Base-by-base conservation (phyloP, 169 alveolate genomes). In the Plasmodium billcollinsi region DNA sequence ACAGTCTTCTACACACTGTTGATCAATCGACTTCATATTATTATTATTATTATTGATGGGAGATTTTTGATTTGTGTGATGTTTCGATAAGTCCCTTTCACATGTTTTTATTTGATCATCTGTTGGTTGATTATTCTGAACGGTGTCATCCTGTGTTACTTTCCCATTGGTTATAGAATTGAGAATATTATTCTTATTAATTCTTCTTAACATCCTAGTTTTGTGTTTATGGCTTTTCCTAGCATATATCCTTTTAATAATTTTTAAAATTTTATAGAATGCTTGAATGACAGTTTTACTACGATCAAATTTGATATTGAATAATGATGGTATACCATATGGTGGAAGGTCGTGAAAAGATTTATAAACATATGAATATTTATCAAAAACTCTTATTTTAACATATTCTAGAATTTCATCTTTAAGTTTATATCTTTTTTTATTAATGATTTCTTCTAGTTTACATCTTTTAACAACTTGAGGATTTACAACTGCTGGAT, bases 401-500 rank as follows among this genome's bases (percentile, higher is more conserved):
- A 94, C 89, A 66, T 73, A 94, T 43, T 93, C 92, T 59, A 88
- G 92, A 9, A 95, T 72, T 49, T 94, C 92, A 66, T 96, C 94
- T 52, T 95, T 88, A 26, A 95, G 69, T 71, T 88, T 92, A 14
- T 69, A 71, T 49, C 97, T 89, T 21, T 90, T 59, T 21, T 73
- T 90, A 67, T 86, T 61, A 45, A 96, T 74, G 20, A 92, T 91
- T 33, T 88, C 93, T 88, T 96, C 96, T 58, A 88, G 52, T 59
- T 80, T 83, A 58, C 95, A 95, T 21, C 96, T 88, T 14, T 80
- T 52, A 0, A 96, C 94, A 67, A 96, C 90, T 61, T 94, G 95
- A 20, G 95, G 94, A 54, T 95, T 94, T 45, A 93, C 96, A 24
- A 88, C 93, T 45, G 93, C 93, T 4, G 96, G 96, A 74, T 95